Conservation (phyloP, 116 monocot genomes). For the Cymodocea nodosa region DNA sequence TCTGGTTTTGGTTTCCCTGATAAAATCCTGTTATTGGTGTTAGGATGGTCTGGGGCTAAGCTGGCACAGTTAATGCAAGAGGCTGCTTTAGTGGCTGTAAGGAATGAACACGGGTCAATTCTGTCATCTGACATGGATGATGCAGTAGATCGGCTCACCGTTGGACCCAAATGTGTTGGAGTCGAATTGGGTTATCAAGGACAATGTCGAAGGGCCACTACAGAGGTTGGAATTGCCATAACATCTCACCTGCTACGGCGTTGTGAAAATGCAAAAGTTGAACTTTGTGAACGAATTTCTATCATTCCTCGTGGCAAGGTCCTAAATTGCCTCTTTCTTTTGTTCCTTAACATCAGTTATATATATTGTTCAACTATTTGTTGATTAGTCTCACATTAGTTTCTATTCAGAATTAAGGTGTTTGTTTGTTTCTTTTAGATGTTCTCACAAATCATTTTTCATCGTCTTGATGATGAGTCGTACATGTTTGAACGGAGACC, state of each 20-base stretch:
- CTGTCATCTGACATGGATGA: conserved; percentile 78
- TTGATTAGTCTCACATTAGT: not conserved
- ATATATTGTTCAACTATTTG: not conserved
- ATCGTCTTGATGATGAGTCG: conserved; percentile 74
- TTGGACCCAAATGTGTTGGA: conserved; percentile 59
- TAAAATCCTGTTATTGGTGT: not conserved
- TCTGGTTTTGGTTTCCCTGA: not conserved
- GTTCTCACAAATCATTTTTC: conserved; percentile 79
- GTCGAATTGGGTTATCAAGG: conserved; percentile 76
- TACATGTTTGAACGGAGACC: conserved; percentile 76
- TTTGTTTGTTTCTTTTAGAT: conserved; percentile 25
- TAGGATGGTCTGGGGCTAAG: conserved; percentile 91
- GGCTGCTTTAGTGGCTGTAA: conserved; percentile 72
- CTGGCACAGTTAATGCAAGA: conserved; percentile 81
- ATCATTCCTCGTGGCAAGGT: conserved; percentile 86
- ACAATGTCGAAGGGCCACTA: conserved; percentile 59
- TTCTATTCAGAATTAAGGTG: not conserved
- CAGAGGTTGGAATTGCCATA: conserved; percentile 67
- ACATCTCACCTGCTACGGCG: conserved; percentile 76
- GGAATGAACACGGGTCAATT: conserved; percentile 48
- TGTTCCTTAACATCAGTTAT: not conserved
- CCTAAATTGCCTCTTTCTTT: not conserved
- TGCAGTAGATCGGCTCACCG: conserved; percentile 73
- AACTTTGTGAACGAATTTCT: conserved; percentile 75
- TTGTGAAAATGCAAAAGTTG: conserved; percentile 68